Base-by-base conservation (phyloP, 2,329 filamentous ascomycete species). In the Parastagonospora avenae region DNA sequence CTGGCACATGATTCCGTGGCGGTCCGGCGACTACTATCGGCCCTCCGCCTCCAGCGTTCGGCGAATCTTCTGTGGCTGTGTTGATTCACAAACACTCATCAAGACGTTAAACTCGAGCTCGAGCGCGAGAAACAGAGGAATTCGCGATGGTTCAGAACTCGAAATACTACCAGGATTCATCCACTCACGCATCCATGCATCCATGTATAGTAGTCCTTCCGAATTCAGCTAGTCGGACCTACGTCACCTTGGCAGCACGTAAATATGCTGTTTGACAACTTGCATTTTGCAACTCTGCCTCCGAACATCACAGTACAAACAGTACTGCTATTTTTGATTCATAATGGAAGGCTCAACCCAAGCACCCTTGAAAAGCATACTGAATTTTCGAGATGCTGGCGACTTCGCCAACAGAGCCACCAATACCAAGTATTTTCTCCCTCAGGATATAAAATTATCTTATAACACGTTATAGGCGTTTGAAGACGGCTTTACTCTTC, bases 331-430 rank as follows among this genome's bases (percentile, higher is more conserved):
- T 3, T 8, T 10, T 10, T 9, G 4, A 2, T 4, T 32, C 35
- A 14, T 19, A 4, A 59, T 55, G 48, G 14, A 49, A 19, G 46
- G 50, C 10, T 16, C 11, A 16, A 37, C 55, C 9, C 48, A 50
- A 19, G 54, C 60, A 12, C 63, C 67, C 4, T 48, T 73, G 15
- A 56, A 67, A 44, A 72, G 55, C 27, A 61, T 75, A 16, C 54
- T 66, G 12, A 75, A 75, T 48, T 75, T 74, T 54, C 66, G 72
- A 42, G 72, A 75, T 64, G 71, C 68, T 28, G 66, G 68, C 16
- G 55, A 54, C 2, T 68, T 65, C 27, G 59, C 72, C 48, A 73
- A 73, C 29, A 48, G 57, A 8, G 49, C 55, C 8, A 55, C 53
- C 5, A 58, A 56, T 2, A 50, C 52, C 35, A 59, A 50, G 66